Evolutionary conservation across 2,329 filamentous ascomycete genomes (phyloP).

Genomic region (Ceratocystis colombiana): DNA sequence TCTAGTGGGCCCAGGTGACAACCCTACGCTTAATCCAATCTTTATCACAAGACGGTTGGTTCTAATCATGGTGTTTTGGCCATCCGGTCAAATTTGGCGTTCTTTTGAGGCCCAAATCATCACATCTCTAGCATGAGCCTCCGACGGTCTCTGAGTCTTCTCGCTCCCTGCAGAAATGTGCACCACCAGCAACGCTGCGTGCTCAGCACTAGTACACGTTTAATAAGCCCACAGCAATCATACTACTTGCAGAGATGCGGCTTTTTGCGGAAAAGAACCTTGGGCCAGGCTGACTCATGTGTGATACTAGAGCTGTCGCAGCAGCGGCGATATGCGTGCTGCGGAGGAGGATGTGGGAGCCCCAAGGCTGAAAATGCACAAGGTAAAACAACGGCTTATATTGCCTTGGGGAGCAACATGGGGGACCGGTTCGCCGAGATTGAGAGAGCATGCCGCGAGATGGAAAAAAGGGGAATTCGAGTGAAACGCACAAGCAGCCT

Average conservation of each 20-base stretch:
- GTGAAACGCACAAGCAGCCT: conserved; percentile 74
- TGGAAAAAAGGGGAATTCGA: conserved; percentile 62
- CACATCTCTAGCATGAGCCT: not conserved
- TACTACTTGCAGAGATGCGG: not conserved
- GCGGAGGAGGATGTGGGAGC: conserved; percentile 34
- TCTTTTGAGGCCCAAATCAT: not conserved
- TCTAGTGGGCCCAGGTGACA: not conserved
- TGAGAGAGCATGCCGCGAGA: conserved; percentile 67
- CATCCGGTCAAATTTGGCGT: not conserved
- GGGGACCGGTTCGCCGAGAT: conserved; percentile 79
- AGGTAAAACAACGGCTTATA: conserved; percentile 50
- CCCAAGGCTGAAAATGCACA: conserved; percentile 28
- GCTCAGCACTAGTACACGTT: not conserved
- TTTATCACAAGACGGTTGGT: not conserved
- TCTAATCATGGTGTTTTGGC: not conserved
- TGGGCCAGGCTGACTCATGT: not conserved
- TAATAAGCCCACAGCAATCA: not conserved
- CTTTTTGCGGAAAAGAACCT: no score
- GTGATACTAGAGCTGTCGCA: not conserved
- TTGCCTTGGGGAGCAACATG: conserved; percentile 87
- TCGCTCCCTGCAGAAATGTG: not conserved
- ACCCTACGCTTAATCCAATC: not conserved
- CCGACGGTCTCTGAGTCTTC: not conserved
- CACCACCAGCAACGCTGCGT: not conserved
- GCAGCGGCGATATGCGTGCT: conserved; percentile 14